Conservation (phyloP, 2,329 filamentous ascomycete genomes). For the Fusarium compactum region DNA sequence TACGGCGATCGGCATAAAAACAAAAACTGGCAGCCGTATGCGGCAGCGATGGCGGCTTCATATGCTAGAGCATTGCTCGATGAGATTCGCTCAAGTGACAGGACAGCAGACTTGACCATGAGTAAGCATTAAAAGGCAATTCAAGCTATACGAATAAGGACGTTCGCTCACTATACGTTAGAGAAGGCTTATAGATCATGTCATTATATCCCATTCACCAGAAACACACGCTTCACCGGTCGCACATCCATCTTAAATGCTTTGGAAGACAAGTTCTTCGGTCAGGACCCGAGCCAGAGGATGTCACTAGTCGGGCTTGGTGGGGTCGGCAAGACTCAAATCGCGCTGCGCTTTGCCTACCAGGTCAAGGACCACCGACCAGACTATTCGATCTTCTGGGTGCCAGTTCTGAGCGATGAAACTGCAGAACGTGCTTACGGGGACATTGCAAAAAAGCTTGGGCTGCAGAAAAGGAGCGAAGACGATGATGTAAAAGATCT, state of each 20-base stretch:
- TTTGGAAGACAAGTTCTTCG: constrained; percentile 21
- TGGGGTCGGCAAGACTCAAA: constrained; percentile 56
- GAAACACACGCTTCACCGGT: neutral
- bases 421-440: constrained; percentile 53
- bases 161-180: neutral
- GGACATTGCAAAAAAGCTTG: constrained; percentile 49
- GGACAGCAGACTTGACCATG: neutral
- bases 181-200: neutral
- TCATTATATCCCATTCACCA: neutral
- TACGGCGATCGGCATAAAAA: constrained; percentile 52
- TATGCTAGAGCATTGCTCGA: constrained; percentile 28
- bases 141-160: neutral
- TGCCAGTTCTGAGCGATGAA: constrained; percentile 47
- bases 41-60: constrained; percentile 49
- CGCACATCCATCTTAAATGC: neutral
- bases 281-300: neutral
- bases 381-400: constrained; percentile 58
- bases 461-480: constrained; percentile 49
- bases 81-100: neutral
- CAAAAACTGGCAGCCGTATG: constrained; percentile 53
- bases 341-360: constrained; percentile 53
- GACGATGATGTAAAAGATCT: constrained; percentile 52
- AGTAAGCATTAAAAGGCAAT: neutral
- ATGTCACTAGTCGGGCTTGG: constrained; percentile 45
- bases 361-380: constrained; percentile 41